Evolutionary conservation across 768 basidiomycete species (phyloP), one percentile per base, ranked within the genome.

Genomic region (Pleurotus djamor): DNA sequence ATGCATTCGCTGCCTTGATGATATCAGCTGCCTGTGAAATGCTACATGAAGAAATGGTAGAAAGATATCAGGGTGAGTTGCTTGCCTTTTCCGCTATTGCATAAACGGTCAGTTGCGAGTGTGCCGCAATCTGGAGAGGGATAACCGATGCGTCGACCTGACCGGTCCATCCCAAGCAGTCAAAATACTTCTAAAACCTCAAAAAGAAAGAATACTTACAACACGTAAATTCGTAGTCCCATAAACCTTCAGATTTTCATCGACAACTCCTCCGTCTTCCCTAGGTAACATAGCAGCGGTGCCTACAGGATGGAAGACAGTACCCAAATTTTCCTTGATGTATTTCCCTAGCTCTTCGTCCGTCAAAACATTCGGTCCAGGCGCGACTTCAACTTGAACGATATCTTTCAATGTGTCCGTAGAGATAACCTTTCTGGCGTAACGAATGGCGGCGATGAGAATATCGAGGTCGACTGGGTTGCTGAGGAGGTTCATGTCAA

Each of bases 401-500:
- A 48, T 55, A 16, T 38, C 38, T 4, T 47, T 35, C 48, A 65
- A 43, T 13, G 59, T 43, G 4, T 59, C 63, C 1, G 63, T 64
- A 1, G 60, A 32, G 2, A 52, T 45, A 5, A 68, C 33, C 45
- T 58, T 65, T 5, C 66, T 63, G 14, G 61, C 60, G 35, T 68
- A 68, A 62, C 71, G 67, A 21, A 69, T 38, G 0, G 50, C 64
- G 59, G 68, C 56, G 49, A 70, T 41, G 16, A 67, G 36, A 5
- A 66, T 41, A 4, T 63, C 61, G 1, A 69, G 32, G 54, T 71
- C 69, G 28, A 63, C 41, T 14, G 49, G 35, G 38, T 69, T 63
- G 10, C 57, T 59, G 50, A 77, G 72, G 67, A 78, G 77, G 52
- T 74, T 68, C 3, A 78, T 77, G 64, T 83, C 76, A 63, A 84